Evolutionary conservation across 2,329 filamentous ascomycete genomes (phyloP).

Genomic region (Zasmidium citrigriseum): DNA sequence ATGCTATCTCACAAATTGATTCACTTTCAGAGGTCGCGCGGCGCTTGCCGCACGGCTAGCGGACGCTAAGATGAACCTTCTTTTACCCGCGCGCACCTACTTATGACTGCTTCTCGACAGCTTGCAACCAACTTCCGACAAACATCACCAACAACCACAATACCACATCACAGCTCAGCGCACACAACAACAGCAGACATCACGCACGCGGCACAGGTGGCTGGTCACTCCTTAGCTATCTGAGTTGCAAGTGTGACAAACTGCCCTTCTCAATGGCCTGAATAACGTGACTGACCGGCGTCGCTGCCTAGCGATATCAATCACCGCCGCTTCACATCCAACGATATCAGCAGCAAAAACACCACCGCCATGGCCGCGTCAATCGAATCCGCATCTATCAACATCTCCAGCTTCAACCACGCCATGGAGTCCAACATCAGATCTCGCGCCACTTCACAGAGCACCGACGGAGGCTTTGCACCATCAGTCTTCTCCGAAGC

Average conservation of each 20-base stretch:
- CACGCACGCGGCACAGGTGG: background rate
- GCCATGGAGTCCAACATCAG: background rate
- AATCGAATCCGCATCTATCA: background rate
- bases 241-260: background rate
- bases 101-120: background rate
- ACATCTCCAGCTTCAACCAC: background rate
- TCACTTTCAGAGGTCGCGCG: background rate
- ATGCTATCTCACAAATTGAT: background rate
- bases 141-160: background rate
- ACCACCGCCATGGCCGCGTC: background rate
- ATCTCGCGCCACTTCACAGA: background rate
- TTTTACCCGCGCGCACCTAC: background rate
- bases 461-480: background rate
- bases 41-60: too few relatives aligned
- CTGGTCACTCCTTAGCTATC: background rate
- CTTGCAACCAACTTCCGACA: background rate
- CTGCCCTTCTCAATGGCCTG: background rate
- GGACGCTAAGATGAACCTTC: too few relatives aligned
- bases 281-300: background rate
- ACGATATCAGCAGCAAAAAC: too few relatives aligned
- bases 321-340: background rate
- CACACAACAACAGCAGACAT: background rate
- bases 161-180: background rate
- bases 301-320: background rate
- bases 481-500: conserved; percentile 1